Conservation (phyloP, 1,284 basidiomycete species). For the Ceratobasidium sp. region DNA sequence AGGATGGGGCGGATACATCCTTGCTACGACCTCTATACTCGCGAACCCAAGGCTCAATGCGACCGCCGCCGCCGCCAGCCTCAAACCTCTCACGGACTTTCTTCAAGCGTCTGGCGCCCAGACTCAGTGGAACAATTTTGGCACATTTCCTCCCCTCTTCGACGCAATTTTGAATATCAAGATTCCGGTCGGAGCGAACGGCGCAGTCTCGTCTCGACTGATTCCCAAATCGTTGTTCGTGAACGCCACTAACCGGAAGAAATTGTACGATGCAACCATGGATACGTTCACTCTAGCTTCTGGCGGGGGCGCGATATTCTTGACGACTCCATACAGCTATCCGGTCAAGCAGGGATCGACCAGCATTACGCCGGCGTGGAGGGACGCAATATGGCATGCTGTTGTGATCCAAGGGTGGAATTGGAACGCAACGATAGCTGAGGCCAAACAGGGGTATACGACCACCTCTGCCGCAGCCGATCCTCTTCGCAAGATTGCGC, state of each 20-base stretch:
- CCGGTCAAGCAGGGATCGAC: constrained; percentile 52
- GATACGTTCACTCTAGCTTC: background rate
- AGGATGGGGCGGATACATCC: constrained; percentile 33
- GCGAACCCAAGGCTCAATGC: constrained; percentile 12
- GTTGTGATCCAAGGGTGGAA: background rate
- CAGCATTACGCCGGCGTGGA: constrained; percentile 59
- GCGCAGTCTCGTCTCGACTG: constrained; percentile 10
- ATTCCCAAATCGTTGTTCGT: background rate
- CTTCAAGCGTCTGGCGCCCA: background rate
- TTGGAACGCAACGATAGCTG: constrained; percentile 15
- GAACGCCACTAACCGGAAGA: background rate
- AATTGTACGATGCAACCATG: background rate
- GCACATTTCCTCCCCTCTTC: constrained; percentile 10
- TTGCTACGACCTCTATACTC: constrained; percentile 6
- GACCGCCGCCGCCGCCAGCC: background rate
- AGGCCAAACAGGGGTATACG: constrained; percentile 9
- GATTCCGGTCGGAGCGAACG: background rate
- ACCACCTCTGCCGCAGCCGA: constrained; percentile 42
- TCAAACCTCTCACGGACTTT: constrained; percentile 28
- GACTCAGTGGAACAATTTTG: background rate
- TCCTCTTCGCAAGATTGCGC: constrained; percentile 26
- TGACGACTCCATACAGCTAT: constrained; percentile 16
- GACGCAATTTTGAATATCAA: background rate
- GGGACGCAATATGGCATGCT: constrained; percentile 57
- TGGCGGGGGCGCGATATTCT: background rate